A percentile compares a stretch with the other conserved stretches of the same genome.
Evolutionary conservation across 345 rosid genomes (phyloP).

Genomic region (Gossypium sturtianum): DNA sequence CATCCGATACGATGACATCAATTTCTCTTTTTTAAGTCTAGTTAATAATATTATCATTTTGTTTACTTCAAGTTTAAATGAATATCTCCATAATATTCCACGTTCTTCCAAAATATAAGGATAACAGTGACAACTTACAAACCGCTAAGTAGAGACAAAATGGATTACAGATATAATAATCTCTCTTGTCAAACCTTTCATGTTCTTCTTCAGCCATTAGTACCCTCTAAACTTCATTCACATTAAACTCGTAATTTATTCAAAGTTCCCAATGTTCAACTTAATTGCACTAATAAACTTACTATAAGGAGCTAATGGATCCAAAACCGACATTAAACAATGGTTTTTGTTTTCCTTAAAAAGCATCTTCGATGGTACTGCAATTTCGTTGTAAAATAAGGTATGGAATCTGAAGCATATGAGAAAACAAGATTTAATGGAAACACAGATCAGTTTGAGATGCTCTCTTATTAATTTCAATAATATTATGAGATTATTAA

Average conservation of each 20-base stretch:
- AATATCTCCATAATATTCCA: neutral
- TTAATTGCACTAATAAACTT: neutral
- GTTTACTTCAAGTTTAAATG: no score
- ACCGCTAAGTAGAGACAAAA: neutral
- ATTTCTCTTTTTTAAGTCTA: no score
- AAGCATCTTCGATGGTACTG: no score
- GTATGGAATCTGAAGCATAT: neutral
- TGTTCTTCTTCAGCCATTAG: neutral
- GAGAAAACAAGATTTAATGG: neutral
- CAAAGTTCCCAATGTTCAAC: neutral
- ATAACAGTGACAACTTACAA: neutral
- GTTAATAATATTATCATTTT: no score
- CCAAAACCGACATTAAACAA: neutral
- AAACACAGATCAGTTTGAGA: neutral
- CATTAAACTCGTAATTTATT: neutral
- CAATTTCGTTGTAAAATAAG: no score
- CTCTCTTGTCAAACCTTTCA: neutral
- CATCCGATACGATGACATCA: rapidly evolving
- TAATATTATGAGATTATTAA: neutral
- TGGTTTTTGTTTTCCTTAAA: neutral
- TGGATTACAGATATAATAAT: neutral
- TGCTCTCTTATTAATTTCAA: neutral
- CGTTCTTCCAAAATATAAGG: neutral
- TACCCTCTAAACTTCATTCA: neutral
- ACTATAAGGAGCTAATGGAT: neutral